Conservation (phyloP, 1,284 basidiomycete species). For the Ustilago hordei region DNA sequence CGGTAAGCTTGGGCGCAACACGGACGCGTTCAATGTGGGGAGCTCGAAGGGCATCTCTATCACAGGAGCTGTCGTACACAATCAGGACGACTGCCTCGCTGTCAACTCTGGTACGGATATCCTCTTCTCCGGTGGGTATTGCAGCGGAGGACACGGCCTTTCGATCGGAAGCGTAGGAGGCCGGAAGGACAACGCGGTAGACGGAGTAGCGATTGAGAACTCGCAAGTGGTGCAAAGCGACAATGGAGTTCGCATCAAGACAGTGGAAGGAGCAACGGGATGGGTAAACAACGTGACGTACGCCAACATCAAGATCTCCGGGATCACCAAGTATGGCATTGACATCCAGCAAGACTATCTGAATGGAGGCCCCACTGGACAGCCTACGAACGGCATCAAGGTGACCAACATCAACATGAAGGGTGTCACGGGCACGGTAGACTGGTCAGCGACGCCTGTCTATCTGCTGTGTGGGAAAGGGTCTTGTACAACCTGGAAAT, state of each 20-base stretch:
- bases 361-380: slow-evolving; percentile 32
- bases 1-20: slow-evolving; percentile 31
- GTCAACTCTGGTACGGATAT: slow-evolving; percentile 44
- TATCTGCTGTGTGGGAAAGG: slow-evolving; percentile 34
- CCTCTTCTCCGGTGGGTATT: slow-evolving; percentile 21
- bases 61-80: slow-evolving; percentile 23
- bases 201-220: slow-evolving; percentile 27
- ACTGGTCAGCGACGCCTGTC: slow-evolving; percentile 11
- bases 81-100: slow-evolving; percentile 48
- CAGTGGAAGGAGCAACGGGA: slow-evolving; percentile 32
- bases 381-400: slow-evolving; percentile 34
- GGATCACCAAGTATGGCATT: slow-evolving; percentile 36
- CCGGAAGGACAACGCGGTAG: slow-evolving; percentile 33
- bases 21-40: slow-evolving; percentile 46
- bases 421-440: slow-evolving; percentile 27
- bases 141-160: slow-evolving; percentile 42
- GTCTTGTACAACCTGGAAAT: slow-evolving; percentile 29
- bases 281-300: slow-evolving; percentile 40
- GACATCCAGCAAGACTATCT: slow-evolving; percentile 41
- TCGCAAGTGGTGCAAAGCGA: slow-evolving; percentile 25
- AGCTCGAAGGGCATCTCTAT: slow-evolving; percentile 28
- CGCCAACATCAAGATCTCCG: slow-evolving; percentile 22
- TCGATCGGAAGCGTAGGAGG: slow-evolving; percentile 48
- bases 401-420: slow-evolving; percentile 35
- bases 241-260: slow-evolving; percentile 46